Evolutionary conservation across 202 grass and related monocot species (phyloP), one percentile per base, ranked within the genome.

Genomic region (Miscanthus sacchariflorus): DNA sequence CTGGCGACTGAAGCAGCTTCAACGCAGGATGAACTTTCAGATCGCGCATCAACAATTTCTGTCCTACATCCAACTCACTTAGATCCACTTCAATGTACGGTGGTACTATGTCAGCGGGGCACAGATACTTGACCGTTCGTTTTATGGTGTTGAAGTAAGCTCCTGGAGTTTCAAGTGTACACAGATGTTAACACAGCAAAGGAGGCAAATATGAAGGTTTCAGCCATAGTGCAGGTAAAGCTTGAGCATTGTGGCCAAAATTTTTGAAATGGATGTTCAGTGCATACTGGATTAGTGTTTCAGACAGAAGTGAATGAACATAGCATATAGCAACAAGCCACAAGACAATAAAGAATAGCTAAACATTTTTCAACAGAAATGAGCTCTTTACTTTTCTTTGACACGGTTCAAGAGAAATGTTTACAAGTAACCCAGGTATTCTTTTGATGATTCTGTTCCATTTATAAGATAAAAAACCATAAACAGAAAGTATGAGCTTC

Each of bases 61-160:
- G 88, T 28, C 91, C 94, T 0, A 96, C 91, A 59, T 99, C 96
- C 87, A 99, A 91, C 33, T 90, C 91, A 14, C 96, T 99, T 48
- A 99, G 56, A 88, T 99, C 96, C 68, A 99, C 96, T 92, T 99
- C 96, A 68, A 99, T 96, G 71, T 95, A 95, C 18, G 96, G 96
- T 7, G 92, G 96, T 45, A 99, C 83, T 14, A 99, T 99, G 83
- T 99, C 94, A 79, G 92, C 96, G 3, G 96, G 96, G 68, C 96
- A 96, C 14, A 99, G 86, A 77, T 74, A 99, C 65, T 99, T 96
- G 21, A 92, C 96, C 30, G 94, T 99, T 84, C 92, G 89, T 89
- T 96, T 96, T 91, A 99, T 95, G 27, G 91, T 93, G 86, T 99
- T 99, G 77, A 99, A 99, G 68, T 96, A 99, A 77, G 94, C 91